Base-by-base conservation (phyloP, 495 filamentous ascomycete species). In the Penicillium psychrofluorescens region DNA sequence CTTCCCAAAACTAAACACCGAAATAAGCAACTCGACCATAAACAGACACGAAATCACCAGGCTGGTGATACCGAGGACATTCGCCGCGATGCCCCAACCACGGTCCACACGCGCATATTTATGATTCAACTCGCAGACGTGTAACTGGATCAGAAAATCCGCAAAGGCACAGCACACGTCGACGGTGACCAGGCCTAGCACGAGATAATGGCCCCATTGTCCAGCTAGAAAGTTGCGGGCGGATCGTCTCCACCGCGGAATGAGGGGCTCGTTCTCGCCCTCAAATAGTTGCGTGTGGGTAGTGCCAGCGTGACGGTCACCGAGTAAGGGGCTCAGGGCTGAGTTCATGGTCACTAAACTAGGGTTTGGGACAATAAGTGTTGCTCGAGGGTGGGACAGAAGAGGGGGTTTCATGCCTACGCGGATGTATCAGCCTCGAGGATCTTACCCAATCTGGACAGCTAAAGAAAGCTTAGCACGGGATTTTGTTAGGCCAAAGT, bases 21-120 rank as follows among this genome's bases (percentile, higher is more conserved):
- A 66, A n/a, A 72, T 54, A 31, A 71, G 15, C 61, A 84, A 64
- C 54, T 84, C 81, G 2, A 68, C 52, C 62, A 85, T 63, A 48
- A 85, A 86, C 22, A 84, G 49, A 45, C 69, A 76, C 27, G 74
- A 77, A 53, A 85, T 77, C 2, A 73, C 59, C 13, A 82, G 53
- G 28, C 71, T 66, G 39, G 71, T 54, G 8, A 67, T 55, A 1
- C 58, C 62, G 15, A 82, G 56, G 1, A 55, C 61, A 16, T 74
- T 59, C 30, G 63, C 55, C 6, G 70, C 64, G 28, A 53, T 43
- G 7, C 58, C 51, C 38, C 51, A 66, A 13, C 36, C 50, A 28
- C 29, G 38, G 36, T 48, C 47, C 9, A 46, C 41, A 5, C 15
- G 11, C 14, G 38, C 35, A 14, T 45, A 35, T 15, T 33, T 45